A percentile compares a stretch with the other conserved stretches of the same genome.
These are phyloP conservation scores for Paraleonurus japonicus DNA, from an alignment of 257 asterid species.

Conservation along the genomic window DNA sequence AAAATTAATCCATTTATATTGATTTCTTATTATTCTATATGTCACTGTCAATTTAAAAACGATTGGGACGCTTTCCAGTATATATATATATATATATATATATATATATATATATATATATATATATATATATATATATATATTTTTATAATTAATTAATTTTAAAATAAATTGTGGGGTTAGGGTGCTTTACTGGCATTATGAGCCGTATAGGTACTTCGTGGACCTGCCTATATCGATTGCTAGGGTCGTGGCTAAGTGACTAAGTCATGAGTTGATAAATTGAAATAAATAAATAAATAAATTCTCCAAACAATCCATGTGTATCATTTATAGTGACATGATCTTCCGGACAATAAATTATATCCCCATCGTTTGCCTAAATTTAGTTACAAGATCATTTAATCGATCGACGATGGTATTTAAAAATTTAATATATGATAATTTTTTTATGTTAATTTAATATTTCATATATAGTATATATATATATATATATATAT, in stretches of 20 bases:
- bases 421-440: not conserved
- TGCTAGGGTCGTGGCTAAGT: not conserved
- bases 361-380: conserved; percentile 25
- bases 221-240: conserved; percentile 21
- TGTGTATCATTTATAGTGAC: conserved; percentile 36
- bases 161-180: conserved; percentile 13
- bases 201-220: conserved; percentile 15
- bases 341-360: not conserved
- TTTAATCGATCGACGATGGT: not conserved
- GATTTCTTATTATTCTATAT: no score
- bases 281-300: not conserved
- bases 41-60: no score
- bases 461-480: no score
- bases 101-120: no score
- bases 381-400: conserved; percentile 3
- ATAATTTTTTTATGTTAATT: no score
- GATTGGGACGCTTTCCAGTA: no score
- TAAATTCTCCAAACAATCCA: conserved; percentile 28
- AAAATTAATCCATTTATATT: no score
- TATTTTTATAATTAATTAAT: no score
- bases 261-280: not conserved
- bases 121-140: no score
- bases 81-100: no score
- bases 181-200: not conserved
- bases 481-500: no score